Conservation (phyloP, 129 eudicot species). For the Deinandra increscens region DNA sequence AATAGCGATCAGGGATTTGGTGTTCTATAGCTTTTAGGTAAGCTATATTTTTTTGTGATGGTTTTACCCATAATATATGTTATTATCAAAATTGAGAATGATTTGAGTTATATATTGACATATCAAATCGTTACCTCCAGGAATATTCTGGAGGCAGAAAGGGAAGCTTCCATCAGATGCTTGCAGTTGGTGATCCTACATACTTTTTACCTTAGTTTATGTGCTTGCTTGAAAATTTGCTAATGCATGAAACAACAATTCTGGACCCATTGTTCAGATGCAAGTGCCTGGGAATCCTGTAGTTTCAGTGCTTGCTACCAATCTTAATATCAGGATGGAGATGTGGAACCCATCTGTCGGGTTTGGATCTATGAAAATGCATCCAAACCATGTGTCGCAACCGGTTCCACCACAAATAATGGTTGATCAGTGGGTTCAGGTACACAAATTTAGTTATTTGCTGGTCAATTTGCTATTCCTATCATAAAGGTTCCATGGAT, state of each 20-base stretch:
- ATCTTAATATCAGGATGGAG: slow-evolving; percentile 55
- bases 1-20: too few relatives aligned
- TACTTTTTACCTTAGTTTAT: too few relatives aligned
- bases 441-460: slow-evolving; percentile 16
- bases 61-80: too few relatives aligned
- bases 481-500: not conserved
- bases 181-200: too few relatives aligned
- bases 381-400: slow-evolving; percentile 34
- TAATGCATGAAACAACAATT: slow-evolving; percentile 42
- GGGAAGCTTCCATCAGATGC: too few relatives aligned
- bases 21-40: too few relatives aligned
- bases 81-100: too few relatives aligned
- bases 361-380: slow-evolving; percentile 46
- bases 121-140: too few relatives aligned
- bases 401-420: slow-evolving; percentile 30
- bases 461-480: not conserved
- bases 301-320: slow-evolving; percentile 39
- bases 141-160: too few relatives aligned
- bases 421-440: slow-evolving; percentile 20
- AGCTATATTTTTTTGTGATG: too few relatives aligned
- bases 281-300: slow-evolving; percentile 61
- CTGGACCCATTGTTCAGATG: slow-evolving; percentile 37
- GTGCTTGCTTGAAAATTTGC: too few relatives aligned
- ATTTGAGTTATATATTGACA: too few relatives aligned
- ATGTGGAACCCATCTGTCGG: slow-evolving; percentile 72